Base-by-base conservation (phyloP, 1,139 yeast species). In the Blastobotrys aristatus region DNA sequence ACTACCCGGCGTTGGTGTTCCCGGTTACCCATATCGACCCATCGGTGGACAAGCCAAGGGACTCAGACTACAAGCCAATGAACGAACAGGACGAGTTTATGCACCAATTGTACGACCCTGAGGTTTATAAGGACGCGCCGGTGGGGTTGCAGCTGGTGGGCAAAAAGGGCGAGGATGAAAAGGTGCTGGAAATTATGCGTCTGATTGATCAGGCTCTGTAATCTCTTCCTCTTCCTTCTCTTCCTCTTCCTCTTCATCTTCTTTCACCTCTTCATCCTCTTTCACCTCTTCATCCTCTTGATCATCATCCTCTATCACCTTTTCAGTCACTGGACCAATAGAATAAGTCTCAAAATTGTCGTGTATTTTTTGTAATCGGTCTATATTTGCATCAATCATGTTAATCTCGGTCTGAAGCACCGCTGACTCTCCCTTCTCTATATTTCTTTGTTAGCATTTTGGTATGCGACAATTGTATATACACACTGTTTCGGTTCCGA, bases 21-120 rank as follows among this genome's bases (percentile, higher is more conserved):
- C 84, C 84, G 0, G 74, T 77, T n/a, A 70, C 77, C 3, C 63
- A 65, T 33, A 79, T 76, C 13, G 70, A 72, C 51, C 66, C 67
- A 49, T 60, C 59, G 4, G 52, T 70, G 3, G 83, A 73, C 52
- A 45, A 38, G 14, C 50, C 51, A 14, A 54, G 52, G 7, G 53
- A 47, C 10, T 44, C 57, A 21, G 65, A 58, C 29, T 67, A 63
- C 44, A 54, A 64, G 40, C 67, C 68, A 5, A 47, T 49, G 43
- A 57, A 59, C 37, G 61, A 59, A 14, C 50, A 57, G 48, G 72
- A 69, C 52, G 54, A 60, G 51, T 51, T 48, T 36, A 54, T 50
- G 35, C 49, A 58, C 43, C 60, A 58, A 20, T 50, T 59, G 48
- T 71, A 71, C 55, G 60, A 60, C 30, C 73, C 75, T 1, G 68